These are phyloP conservation scores for Fusarium sp. DNA, from an alignment of 2,329 filamentous ascomycete species.

Conservation along the genomic window DNA sequence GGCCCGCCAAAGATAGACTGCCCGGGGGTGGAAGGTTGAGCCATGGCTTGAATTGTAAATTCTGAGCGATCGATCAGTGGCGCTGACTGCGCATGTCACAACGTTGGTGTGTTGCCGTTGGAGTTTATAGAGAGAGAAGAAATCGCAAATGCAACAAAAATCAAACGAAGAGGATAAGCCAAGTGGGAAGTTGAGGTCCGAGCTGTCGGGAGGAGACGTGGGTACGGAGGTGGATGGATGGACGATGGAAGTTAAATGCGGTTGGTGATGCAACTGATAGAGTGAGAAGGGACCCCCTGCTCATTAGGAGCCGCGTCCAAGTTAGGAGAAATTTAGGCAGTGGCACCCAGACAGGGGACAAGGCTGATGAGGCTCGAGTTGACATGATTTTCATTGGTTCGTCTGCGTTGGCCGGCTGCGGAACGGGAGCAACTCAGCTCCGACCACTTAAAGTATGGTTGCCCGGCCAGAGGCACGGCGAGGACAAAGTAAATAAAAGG, in stretches of 20 bases:
- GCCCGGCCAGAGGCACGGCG: slow-evolving; percentile 53
- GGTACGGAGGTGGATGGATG: slow-evolving; percentile 26
- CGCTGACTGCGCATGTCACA: slow-evolving; percentile 44
- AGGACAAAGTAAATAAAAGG: slow-evolving; percentile 62
- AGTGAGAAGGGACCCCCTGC: slow-evolving; percentile 32
- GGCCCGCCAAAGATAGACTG: slow-evolving; percentile 64
- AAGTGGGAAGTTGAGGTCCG: not conserved
- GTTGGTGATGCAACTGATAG: slow-evolving; percentile 35
- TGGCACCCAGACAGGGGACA: slow-evolving; percentile 26
- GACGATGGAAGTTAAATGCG: slow-evolving; percentile 19
- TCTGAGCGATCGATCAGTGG: slow-evolving; percentile 33
- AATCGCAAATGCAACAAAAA: not conserved
- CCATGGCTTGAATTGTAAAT: slow-evolving; percentile 53
- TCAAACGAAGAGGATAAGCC: not conserved
- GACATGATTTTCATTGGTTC: slow-evolving; percentile 31
- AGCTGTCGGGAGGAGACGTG: slow-evolving; percentile 40
- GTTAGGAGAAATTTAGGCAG: slow-evolving; percentile 39
- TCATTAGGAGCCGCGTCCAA: slow-evolving; percentile 23
- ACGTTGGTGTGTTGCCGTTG: slow-evolving; percentile 22
- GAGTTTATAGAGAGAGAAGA: not conserved
- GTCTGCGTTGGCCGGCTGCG: slow-evolving; percentile 23
- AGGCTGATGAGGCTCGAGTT: slow-evolving; percentile 21
- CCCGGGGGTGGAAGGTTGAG: slow-evolving; percentile 60
- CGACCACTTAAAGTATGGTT: slow-evolving; percentile 47
- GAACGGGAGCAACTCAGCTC: slow-evolving; percentile 39